Evolutionary conservation across 2,329 filamentous ascomycete genomes (phyloP), one percentile per base, ranked within the genome.

Genomic region (Pseudogymnoascus sp.): DNA sequence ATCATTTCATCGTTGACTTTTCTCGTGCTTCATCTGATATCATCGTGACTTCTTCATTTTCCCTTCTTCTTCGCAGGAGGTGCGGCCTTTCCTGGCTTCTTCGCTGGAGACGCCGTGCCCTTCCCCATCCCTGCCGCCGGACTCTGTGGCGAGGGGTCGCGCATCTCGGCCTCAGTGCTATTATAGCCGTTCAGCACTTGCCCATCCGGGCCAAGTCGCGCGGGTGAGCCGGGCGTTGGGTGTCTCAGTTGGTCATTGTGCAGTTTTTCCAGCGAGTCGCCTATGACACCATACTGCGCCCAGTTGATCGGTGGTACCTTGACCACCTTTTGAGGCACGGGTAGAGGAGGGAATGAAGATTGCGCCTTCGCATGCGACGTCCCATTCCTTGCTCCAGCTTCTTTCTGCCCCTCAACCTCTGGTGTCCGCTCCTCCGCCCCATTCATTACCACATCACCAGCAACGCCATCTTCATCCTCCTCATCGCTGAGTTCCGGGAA

Each of bases 291-390:
- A 74, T 97, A 97, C 72, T 96, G 92, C 10, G 87, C 85, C 93
- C 93, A 97, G 77, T 97, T 96, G 71, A 97, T 87, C 7, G 91
- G 89, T 7, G 93, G 93, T 76, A 88, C 91, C 41, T 92, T 86
- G 27, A 95, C 87, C 0, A 97, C 79, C 68, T 89, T 89, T 74
- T 97, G 93, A 5, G 90, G 85, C 12, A 82, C 82, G 0, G 92
- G 92, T 12, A 97, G 48, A 35, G 48, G 48, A 1, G 48, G 48
- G 5, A 55, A 55, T 33, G 48, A 55, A 55, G 29, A 7, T 12
- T 33, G 48, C 3, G 48, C 7, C 29, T 55, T 55, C 8, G 48
- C 12, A 4, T 55, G 48, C 29, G 48, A 1, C 15, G 27, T 13
- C 3, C 48, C 29, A 6, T 55, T 55, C n/a, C 8, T 12, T 6